phyloP scores from a whole-genome alignment of 2,329 filamentous ascomycete species.

The Graphilbum ipis-grandicollis region DNA sequence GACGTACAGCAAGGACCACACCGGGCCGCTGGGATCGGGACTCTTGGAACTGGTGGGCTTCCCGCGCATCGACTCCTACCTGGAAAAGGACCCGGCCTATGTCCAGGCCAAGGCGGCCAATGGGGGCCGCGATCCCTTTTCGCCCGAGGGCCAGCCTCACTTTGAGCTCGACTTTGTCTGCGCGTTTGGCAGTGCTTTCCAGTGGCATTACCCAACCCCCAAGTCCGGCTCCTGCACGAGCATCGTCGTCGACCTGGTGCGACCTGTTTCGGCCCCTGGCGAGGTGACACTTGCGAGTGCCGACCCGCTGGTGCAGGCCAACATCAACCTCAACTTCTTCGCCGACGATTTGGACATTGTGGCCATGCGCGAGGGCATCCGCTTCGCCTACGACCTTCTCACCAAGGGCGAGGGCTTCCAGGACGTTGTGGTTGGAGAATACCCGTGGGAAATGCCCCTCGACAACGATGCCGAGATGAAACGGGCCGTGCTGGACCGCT shows the following conservation, averaged over 20 bases:
- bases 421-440: slow-evolving; percentile 32
- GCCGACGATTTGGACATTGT: slow-evolving; percentile 36
- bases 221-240: slow-evolving; percentile 32
- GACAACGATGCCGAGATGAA: slow-evolving; percentile 38
- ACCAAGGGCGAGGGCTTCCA: slow-evolving; percentile 38
- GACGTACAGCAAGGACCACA: slow-evolving; percentile 19
- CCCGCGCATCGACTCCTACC: slow-evolving; percentile 35
- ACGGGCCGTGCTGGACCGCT: slow-evolving; percentile 36
- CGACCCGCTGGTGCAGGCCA: slow-evolving; percentile 38
- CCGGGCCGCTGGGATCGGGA: slow-evolving; percentile 18
- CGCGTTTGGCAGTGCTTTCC: slow-evolving; percentile 33
- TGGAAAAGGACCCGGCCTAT: slow-evolving; percentile 31
- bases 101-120: slow-evolving; percentile 21
- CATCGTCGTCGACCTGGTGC: slow-evolving; percentile 31
- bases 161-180: slow-evolving; percentile 46
- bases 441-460: slow-evolving; percentile 43
- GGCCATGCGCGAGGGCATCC: slow-evolving; percentile 38
- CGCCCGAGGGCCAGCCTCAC: slow-evolving; percentile 37
- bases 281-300: slow-evolving; percentile 37
- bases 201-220: slow-evolving; percentile 27
- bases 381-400: slow-evolving; percentile 38
- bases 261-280: slow-evolving; percentile 25
- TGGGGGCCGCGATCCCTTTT: slow-evolving; percentile 32
- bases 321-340: slow-evolving; percentile 45
- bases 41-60: slow-evolving; percentile 35